Base-by-base conservation (phyloP, 2,329 filamentous ascomycete genomes). In the Pseudogymnoascus sp. region DNA sequence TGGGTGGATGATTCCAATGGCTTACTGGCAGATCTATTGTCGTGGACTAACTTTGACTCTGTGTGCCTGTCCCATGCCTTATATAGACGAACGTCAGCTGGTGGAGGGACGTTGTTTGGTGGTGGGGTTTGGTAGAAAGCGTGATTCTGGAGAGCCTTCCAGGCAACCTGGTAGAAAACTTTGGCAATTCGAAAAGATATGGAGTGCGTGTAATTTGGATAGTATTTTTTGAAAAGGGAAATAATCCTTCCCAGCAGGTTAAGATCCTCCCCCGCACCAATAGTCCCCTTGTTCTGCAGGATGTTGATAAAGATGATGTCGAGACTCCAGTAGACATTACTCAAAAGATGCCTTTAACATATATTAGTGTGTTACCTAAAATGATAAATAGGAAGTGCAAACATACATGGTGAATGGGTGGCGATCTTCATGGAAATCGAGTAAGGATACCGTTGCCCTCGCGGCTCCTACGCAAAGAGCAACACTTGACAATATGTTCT, bases 231-330 rank as follows among this genome's bases (percentile, higher is more conserved):
- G 53, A 62, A 66, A 38, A 64, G 40, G 40, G 40, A 43, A 22
- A 43, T 6, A 43, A 43, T 43, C 40, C 40, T 43, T 11, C 40
- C 40, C 5, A 65, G 7, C 35, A 66, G 11, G 11, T 46, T 60
- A 16, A 66, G 62, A 53, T 65, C 65, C 26, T 64, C 60, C 5
- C 62, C 22, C n/a, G 63, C 60, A 33, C 61, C 59, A 14, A 62
- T 31, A 43, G 61, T 65, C 5, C 53, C 24, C 53, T 66, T 66
- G 31, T 66, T 66, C 19, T 66, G 65, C 5, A 66, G 43, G 22
- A 66, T 66, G 40, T 65, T 65, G 56, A 66, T 64, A 28, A 66
- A 66, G 6, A 66, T 59, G 31, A 66, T 65, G 61, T 66, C 65
- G 11, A 66, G 62, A 46, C 64, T 65, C 65, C 65, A 66, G 6